Conservation (phyloP, 2,329 filamentous ascomycete genomes). For the Sclerotinia spermophila region DNA sequence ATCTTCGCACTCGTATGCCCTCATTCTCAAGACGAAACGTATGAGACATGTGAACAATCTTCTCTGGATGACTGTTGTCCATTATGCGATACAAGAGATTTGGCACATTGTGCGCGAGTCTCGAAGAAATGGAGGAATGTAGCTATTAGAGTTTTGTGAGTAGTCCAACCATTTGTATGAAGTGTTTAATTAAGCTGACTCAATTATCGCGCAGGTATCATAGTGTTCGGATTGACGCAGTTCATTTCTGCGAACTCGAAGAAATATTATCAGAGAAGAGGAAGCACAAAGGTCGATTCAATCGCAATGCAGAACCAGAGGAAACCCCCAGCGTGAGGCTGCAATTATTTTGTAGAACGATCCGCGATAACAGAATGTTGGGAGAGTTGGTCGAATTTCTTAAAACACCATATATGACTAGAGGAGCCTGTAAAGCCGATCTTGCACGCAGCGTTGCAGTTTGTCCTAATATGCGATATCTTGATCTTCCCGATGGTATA, state of each 20-base stretch:
- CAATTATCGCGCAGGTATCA: slow-evolving; percentile 59
- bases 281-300: slow-evolving; percentile 68
- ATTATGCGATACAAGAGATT: slow-evolving; percentile 88
- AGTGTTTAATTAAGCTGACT: slow-evolving; percentile 15
- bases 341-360: slow-evolving; percentile 73
- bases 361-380: slow-evolving; percentile 69
- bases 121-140: slow-evolving; percentile 66
- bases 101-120: slow-evolving; percentile 73
- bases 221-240: slow-evolving; percentile 86
- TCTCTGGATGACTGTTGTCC: slow-evolving; percentile 78
- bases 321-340: slow-evolving; percentile 76
- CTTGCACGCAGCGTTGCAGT: slow-evolving; percentile 83
- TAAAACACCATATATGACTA: slow-evolving; percentile 92
- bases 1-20: slow-evolving; percentile 84
- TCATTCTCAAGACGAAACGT: slow-evolving; percentile 71
- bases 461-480: slow-evolving; percentile 78
- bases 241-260: slow-evolving; percentile 91
- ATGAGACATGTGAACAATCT: slow-evolving; percentile 79
- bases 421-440: slow-evolving; percentile 76
- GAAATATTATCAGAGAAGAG: slow-evolving; percentile 74
- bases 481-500: slow-evolving; percentile 86
- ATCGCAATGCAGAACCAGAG: slow-evolving; percentile 74
- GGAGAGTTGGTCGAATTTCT: slow-evolving; percentile 71
- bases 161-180: slow-evolving; percentile 26
- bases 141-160: slow-evolving; percentile 58